Percentiles rank a stretch among this genome's conserved stretches.
These are phyloP conservation scores for Hsuehochloa calcarea DNA, from an alignment of 176 grass and related monocot species.

Conservation along the genomic window DNA sequence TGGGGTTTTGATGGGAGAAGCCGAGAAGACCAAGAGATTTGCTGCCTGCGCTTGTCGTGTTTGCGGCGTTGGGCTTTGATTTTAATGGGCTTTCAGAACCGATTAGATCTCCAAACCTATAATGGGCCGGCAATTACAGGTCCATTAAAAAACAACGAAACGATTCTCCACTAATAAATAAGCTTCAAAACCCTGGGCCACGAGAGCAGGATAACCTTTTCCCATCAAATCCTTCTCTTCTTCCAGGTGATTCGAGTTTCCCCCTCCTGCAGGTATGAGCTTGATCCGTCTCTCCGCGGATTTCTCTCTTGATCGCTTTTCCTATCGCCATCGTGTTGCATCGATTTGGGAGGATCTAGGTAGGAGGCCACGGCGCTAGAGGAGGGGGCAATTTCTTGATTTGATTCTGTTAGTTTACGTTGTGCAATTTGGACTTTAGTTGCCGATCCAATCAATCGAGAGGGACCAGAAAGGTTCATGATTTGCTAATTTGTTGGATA, in stretches of 20 bases:
- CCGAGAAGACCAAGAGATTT: not conserved
- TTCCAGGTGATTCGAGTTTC: not conserved
- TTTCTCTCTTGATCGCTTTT: not conserved
- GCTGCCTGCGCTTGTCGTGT: not conserved
- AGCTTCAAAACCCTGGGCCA: not conserved
- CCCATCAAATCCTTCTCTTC: conserved; percentile 20
- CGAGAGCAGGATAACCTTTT: not conserved
- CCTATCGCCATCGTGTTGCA: not conserved
- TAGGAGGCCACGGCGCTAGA: not conserved
- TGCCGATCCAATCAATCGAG: not conserved
- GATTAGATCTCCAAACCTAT: not conserved
- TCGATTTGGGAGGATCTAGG: conserved; percentile 9
- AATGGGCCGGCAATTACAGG: not conserved
- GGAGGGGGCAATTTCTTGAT: not conserved
- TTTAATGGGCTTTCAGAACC: not conserved
- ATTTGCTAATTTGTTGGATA: not conserved
- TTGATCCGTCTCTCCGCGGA: not conserved
- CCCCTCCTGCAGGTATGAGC: conserved; percentile 15
- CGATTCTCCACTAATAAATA: conserved; percentile 1
- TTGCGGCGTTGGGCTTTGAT: not conserved
- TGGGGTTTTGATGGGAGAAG: conserved; percentile 42
- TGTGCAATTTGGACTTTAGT: not conserved
- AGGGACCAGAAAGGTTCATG: not conserved
- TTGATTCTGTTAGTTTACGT: not conserved
- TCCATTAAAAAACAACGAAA: not conserved